Evolutionary conservation across 1,139 yeast genomes (phyloP).

Genomic region (Hansenula lynferdii): DNA sequence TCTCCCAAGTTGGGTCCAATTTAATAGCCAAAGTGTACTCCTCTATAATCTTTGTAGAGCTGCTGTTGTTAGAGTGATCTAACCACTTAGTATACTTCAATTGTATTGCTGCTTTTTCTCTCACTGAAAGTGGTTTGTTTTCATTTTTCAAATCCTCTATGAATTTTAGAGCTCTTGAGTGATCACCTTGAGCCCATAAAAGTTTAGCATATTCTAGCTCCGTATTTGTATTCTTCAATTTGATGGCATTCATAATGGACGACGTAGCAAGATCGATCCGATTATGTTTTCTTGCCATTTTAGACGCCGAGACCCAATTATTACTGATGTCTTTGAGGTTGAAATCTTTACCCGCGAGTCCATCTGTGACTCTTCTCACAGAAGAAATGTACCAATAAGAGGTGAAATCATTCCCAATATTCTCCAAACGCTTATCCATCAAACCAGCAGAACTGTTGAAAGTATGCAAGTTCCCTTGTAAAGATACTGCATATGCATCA

Average conservation of each 20-base stretch:
- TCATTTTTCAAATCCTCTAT: constrained; percentile 30
- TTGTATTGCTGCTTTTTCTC: constrained; percentile 48
- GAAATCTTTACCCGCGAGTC: constrained; percentile 32
- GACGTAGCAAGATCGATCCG: constrained; percentile 73
- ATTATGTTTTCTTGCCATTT: constrained; percentile 62
- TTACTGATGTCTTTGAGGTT: constrained; percentile 39
- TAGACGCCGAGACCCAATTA: constrained; percentile 57
- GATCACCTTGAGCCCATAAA: constrained; percentile 89
- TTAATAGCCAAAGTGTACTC: constrained; percentile 61
- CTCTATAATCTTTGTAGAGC: constrained; percentile 65
- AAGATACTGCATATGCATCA: constrained; percentile 41
- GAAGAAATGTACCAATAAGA: constrained; percentile 59
- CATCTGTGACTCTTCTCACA: constrained; percentile 52
- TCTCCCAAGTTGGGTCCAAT: constrained; percentile 65
- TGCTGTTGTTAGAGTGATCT: constrained; percentile 80
- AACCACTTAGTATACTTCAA: constrained; percentile 86
- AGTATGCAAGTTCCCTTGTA: constrained; percentile 18
- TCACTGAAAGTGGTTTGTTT: constrained; percentile 13
- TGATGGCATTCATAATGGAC: constrained; percentile 65
- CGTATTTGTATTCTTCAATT: constrained; percentile 42
- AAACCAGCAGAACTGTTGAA: constrained; percentile 20
- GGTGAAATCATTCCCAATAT: constrained; percentile 58
- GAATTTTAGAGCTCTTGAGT: constrained; percentile 74
- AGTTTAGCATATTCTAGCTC: constrained; percentile 79
- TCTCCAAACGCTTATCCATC: constrained; percentile 33